These are phyloP conservation scores for Podaxis sp. DNA, from an alignment of 768 basidiomycete genomes.

Conservation along the genomic window DNA sequence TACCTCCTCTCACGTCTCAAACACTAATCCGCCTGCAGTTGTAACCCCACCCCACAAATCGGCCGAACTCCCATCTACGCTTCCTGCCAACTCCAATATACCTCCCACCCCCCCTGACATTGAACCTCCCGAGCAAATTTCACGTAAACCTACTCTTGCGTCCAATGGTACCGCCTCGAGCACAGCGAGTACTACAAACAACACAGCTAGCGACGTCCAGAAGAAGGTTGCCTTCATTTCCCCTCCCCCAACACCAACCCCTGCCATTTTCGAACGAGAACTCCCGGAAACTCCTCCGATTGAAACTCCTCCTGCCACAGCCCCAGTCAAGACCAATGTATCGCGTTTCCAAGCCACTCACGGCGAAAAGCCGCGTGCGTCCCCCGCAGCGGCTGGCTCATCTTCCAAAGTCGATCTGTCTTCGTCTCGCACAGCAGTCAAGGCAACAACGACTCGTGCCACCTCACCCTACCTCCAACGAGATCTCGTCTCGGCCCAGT, in stretches of 20 bases:
- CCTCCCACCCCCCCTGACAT: constrained; percentile 19
- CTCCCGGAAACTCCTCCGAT: constrained; percentile 43
- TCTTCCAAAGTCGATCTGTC: constrained; percentile 64
- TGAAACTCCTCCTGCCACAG: constrained; percentile 27
- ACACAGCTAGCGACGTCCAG: constrained; percentile 47
- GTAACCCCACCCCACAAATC: neutral
- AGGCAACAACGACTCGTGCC: constrained; percentile 63
- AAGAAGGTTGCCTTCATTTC: constrained; percentile 91
- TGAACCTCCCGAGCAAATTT: constrained; percentile 31
- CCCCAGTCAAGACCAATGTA: constrained; percentile 62
- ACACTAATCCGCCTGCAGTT: constrained; percentile 14
- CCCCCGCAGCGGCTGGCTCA: constrained; percentile 60
- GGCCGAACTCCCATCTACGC: neutral
- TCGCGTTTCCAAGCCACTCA: constrained; percentile 77
- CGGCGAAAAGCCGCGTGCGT: constrained; percentile 63
- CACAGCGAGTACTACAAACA: constrained; percentile 24
- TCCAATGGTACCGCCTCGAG: constrained; percentile 20
- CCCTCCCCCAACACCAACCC: constrained; percentile 74
- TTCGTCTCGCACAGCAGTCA: constrained; percentile 32
- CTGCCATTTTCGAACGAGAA: constrained; percentile 52
- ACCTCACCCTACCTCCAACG: constrained; percentile 59
- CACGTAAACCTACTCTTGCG: constrained; percentile 37
- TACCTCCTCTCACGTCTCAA: constrained; percentile 31
- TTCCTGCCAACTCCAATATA: constrained; percentile 2
- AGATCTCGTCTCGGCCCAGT: constrained; percentile 57